These are phyloP conservation scores for Fusarium sp. DNA, from an alignment of 2,329 filamentous ascomycete species.

Conservation along the genomic window DNA sequence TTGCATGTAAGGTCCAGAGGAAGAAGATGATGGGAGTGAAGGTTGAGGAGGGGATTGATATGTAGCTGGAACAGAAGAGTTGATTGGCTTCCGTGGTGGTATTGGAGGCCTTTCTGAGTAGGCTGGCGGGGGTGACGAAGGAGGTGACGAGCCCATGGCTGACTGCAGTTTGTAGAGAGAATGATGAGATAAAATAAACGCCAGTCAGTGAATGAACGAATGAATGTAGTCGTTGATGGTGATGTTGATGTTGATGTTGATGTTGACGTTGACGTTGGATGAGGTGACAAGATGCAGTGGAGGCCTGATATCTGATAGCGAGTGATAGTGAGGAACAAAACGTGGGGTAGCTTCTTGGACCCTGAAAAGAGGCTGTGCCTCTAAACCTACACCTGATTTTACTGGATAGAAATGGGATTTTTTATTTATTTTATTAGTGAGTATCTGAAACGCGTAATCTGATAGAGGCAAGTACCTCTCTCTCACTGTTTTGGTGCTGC, in stretches of 20 bases:
- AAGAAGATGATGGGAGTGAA: conserved; percentile 3
- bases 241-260: not conserved
- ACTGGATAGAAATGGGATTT: not conserved
- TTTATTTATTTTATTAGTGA: not conserved
- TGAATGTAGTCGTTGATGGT: not conserved
- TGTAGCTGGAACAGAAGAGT: conserved; percentile 16
- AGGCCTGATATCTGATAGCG: not conserved
- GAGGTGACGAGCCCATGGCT: conserved; percentile 12
- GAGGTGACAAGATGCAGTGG: conserved; percentile 5
- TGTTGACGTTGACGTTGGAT: not conserved
- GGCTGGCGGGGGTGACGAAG: conserved; percentile 31
- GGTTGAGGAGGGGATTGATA: conserved; percentile 10
- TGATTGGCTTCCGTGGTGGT: conserved; percentile 31
- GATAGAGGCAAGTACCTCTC: not conserved
- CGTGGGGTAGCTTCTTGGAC: conserved; percentile 26
- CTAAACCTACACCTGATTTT: not conserved
- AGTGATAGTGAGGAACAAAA: conserved; percentile 7
- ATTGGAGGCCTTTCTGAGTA: conserved; percentile 31
- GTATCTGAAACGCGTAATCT: conserved; percentile 21
- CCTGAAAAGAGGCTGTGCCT: conserved; percentile 20
- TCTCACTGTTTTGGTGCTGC: not conserved
- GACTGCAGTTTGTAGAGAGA: not conserved
- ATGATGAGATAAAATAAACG: not conserved
- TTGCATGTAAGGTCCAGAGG: conserved; percentile 7
- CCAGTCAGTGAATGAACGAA: not conserved